Evolutionary conservation across 2,329 filamentous ascomycete species (phyloP).

Genomic region (Coleophoma eucalyptorum): DNA sequence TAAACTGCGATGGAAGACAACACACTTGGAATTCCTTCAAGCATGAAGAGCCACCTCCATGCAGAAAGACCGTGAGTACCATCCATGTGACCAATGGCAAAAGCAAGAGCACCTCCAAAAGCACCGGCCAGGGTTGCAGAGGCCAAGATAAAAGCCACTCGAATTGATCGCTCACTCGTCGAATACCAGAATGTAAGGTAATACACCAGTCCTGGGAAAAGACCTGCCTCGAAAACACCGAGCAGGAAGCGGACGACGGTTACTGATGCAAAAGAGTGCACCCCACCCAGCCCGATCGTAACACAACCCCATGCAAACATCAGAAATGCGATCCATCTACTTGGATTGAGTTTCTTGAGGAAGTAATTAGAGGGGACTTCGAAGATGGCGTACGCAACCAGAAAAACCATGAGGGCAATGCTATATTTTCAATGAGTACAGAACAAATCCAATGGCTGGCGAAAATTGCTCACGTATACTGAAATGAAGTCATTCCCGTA

Average conservation of each 20-base stretch:
- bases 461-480: slow-evolving; percentile 45
- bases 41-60: slow-evolving; percentile 26
- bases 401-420: slow-evolving; percentile 42
- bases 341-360: slow-evolving; percentile 41
- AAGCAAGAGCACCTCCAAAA: slow-evolving; percentile 26
- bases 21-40: slow-evolving; percentile 37
- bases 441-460: background rate
- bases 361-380: slow-evolving; percentile 46
- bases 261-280: slow-evolving; percentile 35
- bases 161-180: slow-evolving; percentile 22
- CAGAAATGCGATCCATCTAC: slow-evolving; percentile 44
- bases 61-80: slow-evolving; percentile 16
- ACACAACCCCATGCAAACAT: slow-evolving; percentile 45
- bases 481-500: slow-evolving; percentile 55
- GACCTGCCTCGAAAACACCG: slow-evolving; percentile 45
- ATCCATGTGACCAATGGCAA: slow-evolving; percentile 25
- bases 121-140: slow-evolving; percentile 26
- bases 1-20: slow-evolving; percentile 39
- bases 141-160: slow-evolving; percentile 25
- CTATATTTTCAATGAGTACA: slow-evolving; percentile 11
- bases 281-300: slow-evolving; percentile 43
- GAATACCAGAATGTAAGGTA: slow-evolving; percentile 28
- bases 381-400: slow-evolving; percentile 43
- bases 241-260: slow-evolving; percentile 42
- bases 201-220: slow-evolving; percentile 32